phyloP scores from a whole-genome alignment of 768 basidiomycete species.

The Lactarius vividus region DNA sequence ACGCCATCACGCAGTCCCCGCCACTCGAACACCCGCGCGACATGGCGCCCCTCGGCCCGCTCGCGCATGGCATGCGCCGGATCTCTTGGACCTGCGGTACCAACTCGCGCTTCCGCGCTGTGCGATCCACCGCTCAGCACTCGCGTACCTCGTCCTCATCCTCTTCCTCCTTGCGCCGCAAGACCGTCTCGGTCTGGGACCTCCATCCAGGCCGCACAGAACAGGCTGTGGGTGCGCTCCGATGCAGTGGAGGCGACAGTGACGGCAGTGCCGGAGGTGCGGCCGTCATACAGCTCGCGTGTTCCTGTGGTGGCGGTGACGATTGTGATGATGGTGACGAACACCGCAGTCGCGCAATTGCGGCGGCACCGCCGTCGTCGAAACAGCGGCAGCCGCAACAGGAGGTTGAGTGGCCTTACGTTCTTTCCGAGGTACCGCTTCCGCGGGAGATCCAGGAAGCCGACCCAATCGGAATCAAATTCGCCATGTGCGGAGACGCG shows the following conservation, averaged over 20 bases:
- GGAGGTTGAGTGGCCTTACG: not conserved
- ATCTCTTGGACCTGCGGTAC: conserved; percentile 4
- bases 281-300: not conserved
- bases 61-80: conserved; percentile 4
- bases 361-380: not conserved
- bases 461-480: conserved; percentile 7
- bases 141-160: not conserved
- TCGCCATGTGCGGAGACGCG: conserved; percentile 10
- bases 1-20: not conserved
- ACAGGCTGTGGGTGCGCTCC: not conserved
- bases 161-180: not conserved
- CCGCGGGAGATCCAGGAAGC: conserved; percentile 8
- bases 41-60: conserved; percentile 1
- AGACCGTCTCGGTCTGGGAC: conserved; percentile 3
- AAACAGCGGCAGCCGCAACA: not conserved
- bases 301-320: not conserved
- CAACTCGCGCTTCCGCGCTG: not conserved
- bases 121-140: not conserved
- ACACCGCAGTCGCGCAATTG: not conserved
- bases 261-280: not conserved
- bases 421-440: not conserved
- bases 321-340: not conserved
- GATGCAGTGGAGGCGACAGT: not conserved
- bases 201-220: not conserved
- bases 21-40: not conserved